Conservation (phyloP, 176 grass and related monocot species). For the Olyra latifolia region DNA sequence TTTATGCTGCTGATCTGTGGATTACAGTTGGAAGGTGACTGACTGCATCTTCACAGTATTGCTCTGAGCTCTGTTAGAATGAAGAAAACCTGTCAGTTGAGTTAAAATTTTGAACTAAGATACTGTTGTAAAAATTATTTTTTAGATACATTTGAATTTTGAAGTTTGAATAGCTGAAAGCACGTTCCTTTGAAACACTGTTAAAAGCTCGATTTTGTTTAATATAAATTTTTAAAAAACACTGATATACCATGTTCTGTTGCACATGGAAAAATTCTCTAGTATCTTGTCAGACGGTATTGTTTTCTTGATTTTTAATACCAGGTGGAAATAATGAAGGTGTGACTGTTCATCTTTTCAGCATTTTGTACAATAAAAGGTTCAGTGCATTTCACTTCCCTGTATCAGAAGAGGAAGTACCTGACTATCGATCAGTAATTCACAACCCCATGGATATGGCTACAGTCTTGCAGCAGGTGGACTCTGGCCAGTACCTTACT, state of each 20-base stretch:
- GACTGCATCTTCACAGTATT: background rate
- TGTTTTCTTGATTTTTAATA: slow-evolving; percentile 15
- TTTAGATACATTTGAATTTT: background rate
- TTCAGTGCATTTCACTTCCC: slow-evolving; percentile 91
- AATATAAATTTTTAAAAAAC: background rate
- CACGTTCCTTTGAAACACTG: background rate
- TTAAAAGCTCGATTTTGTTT: background rate
- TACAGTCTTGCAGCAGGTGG: slow-evolving; percentile 83
- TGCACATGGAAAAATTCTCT: background rate
- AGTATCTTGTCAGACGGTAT: background rate
- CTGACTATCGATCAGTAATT: slow-evolving; percentile 79
- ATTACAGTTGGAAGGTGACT: background rate
- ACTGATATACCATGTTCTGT: background rate
- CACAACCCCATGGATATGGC: slow-evolving; percentile 97
- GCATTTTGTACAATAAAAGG: slow-evolving; percentile 92
- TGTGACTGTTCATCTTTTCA: slow-evolving; percentile 43
- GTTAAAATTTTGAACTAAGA: background rate
- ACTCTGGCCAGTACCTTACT: slow-evolving; percentile 79
- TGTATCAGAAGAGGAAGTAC: slow-evolving; percentile 88
- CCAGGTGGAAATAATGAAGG: slow-evolving; percentile 34
- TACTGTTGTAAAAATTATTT: background rate
- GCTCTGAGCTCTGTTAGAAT: background rate
- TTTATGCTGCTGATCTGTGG: background rate
- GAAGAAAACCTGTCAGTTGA: background rate
- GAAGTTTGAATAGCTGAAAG: slow-evolving; percentile 1